Percentiles rank a stretch among this genome's conserved stretches.
Conservation (phyloP, 2,329 filamentous ascomycete species). For the Trichoderma sp. region DNA sequence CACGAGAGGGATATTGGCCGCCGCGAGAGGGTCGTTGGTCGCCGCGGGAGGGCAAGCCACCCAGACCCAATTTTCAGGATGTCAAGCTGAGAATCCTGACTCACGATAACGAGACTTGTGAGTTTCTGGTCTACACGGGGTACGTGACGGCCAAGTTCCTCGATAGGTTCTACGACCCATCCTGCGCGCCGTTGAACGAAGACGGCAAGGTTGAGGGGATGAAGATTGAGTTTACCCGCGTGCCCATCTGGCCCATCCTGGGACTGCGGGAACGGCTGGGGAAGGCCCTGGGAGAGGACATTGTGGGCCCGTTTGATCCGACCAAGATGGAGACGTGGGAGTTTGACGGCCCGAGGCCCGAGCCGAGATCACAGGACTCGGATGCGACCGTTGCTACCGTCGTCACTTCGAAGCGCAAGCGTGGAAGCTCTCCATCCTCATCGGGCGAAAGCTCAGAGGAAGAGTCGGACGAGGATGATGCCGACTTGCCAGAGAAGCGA, state of each 20-base stretch:
- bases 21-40: slow-evolving; percentile 35
- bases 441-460: slow-evolving; percentile 48
- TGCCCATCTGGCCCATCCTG: slow-evolving; percentile 58
- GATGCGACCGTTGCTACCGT: slow-evolving; percentile 19
- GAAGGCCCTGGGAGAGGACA: slow-evolving; percentile 53
- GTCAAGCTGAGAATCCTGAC: slow-evolving; percentile 55
- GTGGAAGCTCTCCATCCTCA: slow-evolving; percentile 43
- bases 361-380: slow-evolving; percentile 35
- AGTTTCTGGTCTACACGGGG: slow-evolving; percentile 58
- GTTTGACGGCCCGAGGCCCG: slow-evolving; percentile 32
- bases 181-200: slow-evolving; percentile 42
- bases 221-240: slow-evolving; percentile 51
- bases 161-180: slow-evolving; percentile 53
- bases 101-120: slow-evolving; percentile 51
- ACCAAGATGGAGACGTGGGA: slow-evolving; percentile 52
- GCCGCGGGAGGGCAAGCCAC: slow-evolving; percentile 29
- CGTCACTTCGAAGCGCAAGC: slow-evolving; percentile 38
- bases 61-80: slow-evolving; percentile 47
- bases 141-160: slow-evolving; percentile 53
- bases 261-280: slow-evolving; percentile 59
- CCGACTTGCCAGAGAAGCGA: slow-evolving; percentile 39
- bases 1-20: slow-evolving; percentile 36
- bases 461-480: slow-evolving; percentile 40
- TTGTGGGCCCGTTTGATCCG: slow-evolving; percentile 49
- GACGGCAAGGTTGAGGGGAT: slow-evolving; percentile 42